These are phyloP conservation scores for Pseudoturritis turrita DNA, from an alignment of 345 rosid genomes.

Conservation along the genomic window DNA sequence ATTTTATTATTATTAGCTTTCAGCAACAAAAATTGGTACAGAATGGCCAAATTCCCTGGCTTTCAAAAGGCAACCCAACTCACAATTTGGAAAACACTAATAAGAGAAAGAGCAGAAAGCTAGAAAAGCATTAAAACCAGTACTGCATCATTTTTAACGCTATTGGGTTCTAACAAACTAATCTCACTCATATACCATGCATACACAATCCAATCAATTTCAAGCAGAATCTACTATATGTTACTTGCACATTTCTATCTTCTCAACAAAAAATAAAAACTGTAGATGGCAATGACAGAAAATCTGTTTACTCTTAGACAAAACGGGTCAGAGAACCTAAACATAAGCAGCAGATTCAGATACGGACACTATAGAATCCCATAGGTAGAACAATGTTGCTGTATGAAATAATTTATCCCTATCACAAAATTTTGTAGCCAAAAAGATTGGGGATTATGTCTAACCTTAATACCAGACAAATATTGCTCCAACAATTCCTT, in stretches of 20 bases:
- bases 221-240: neutral
- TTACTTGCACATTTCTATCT: neutral
- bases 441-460: neutral
- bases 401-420: neutral
- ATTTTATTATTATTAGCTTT: slow-evolving; percentile 28
- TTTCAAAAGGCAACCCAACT: too few relatives aligned
- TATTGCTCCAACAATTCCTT: slow-evolving; percentile 69
- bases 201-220: neutral
- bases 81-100: slow-evolving; percentile 4
- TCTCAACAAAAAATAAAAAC: neutral
- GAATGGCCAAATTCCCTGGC: too few relatives aligned
- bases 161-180: neutral
- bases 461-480: slow-evolving; percentile 80
- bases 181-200: slow-evolving; percentile 3
- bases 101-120: slow-evolving; percentile 5
- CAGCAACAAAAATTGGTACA: too few relatives aligned
- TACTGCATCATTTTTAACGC: neutral
- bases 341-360: neutral
- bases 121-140: slow-evolving; percentile 4
- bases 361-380: neutral
- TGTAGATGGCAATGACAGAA: neutral
- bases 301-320: neutral
- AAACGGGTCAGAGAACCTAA: neutral
- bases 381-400: neutral
- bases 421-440: neutral